Conservation (phyloP, 129 eudicot genomes). For the Arctium minus region DNA sequence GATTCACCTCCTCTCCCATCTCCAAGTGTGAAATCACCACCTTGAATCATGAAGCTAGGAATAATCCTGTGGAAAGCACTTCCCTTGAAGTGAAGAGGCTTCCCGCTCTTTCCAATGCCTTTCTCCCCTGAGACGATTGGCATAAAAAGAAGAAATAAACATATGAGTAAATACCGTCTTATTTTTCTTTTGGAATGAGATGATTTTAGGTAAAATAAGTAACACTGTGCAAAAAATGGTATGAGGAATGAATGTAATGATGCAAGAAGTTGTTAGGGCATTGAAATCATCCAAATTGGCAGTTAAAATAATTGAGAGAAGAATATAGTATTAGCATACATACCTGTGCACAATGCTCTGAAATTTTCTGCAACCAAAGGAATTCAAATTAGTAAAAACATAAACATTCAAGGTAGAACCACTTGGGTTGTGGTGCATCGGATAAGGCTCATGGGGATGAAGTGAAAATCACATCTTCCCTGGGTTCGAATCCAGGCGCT, state of each 20-base stretch:
- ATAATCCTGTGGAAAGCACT: conserved; percentile 86
- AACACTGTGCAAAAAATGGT: not conserved
- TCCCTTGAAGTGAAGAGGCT: conserved; percentile 87
- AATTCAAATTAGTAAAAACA: not conserved
- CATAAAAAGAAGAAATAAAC: not conserved
- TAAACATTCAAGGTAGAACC: not conserved
- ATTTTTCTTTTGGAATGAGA: not conserved
- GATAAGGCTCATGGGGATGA: too few relatives aligned
- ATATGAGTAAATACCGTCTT: not conserved
- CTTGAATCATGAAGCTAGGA: conserved; percentile 95
- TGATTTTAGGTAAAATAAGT: not conserved
- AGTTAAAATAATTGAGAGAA: not conserved
- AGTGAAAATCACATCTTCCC: too few relatives aligned
- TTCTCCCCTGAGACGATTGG: conserved; percentile 68
- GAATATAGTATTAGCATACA: conserved; percentile 12
- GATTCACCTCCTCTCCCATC: conserved; percentile 97
- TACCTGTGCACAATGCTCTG: conserved; percentile 96
- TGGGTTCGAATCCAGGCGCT: too few relatives aligned
- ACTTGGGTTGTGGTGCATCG: too few relatives aligned
- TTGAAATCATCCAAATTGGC: not conserved
- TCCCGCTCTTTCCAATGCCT: conserved; percentile 76
- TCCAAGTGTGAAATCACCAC: conserved; percentile 93
- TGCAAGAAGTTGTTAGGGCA: not conserved
- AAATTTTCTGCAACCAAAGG: conserved; percentile 65
- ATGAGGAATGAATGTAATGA: not conserved